Percentiles rank a stretch among this genome's conserved stretches.
Evolutionary conservation across 169 alveolate genomes (phyloP).

Genomic region (Babesia sp.): DNA sequence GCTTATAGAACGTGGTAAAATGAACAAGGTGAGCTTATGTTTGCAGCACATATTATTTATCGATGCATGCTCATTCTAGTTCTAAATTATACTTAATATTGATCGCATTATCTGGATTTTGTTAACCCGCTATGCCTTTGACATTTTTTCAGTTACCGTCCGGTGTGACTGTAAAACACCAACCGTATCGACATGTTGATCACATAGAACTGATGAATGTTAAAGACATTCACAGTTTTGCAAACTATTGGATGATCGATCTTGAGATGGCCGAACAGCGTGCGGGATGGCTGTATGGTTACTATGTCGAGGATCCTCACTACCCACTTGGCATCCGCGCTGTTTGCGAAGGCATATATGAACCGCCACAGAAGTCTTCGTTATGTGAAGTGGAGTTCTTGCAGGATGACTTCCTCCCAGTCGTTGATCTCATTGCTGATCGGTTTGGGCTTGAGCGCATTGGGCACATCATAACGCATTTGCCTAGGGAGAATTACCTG

Average conservation of each 20-base stretch:
- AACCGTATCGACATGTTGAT: conserved; percentile 96
- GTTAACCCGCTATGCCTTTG: background rate
- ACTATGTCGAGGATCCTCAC: conserved; percentile 95
- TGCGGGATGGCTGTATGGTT: conserved; percentile 96
- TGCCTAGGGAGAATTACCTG: conserved; percentile 91
- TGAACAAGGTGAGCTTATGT: conserved; percentile 65
- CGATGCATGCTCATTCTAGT: no score
- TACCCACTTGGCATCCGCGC: conserved; percentile 97
- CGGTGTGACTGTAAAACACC: conserved; percentile 93
- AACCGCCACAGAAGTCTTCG: conserved; percentile 92
- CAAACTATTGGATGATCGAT: conserved; percentile 88
- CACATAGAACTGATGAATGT: conserved; percentile 95
- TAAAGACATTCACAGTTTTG: conserved; percentile 90
- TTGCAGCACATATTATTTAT: background rate
- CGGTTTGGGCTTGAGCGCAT: conserved; percentile 91
- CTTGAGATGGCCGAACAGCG: conserved; percentile 89
- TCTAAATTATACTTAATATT: no score
- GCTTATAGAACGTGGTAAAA: conserved; percentile 66
- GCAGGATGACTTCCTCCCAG: conserved; percentile 71
- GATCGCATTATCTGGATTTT: background rate
- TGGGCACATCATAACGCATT: conserved; percentile 94
- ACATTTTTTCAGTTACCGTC: conserved; percentile 85
- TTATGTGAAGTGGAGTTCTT: conserved; percentile 58
- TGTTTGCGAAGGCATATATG: conserved; percentile 95
- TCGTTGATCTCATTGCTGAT: conserved; percentile 91